These are phyloP conservation scores for Acacia pycnantha DNA, from an alignment of 331 rosid genomes.

Conservation along the genomic window DNA sequence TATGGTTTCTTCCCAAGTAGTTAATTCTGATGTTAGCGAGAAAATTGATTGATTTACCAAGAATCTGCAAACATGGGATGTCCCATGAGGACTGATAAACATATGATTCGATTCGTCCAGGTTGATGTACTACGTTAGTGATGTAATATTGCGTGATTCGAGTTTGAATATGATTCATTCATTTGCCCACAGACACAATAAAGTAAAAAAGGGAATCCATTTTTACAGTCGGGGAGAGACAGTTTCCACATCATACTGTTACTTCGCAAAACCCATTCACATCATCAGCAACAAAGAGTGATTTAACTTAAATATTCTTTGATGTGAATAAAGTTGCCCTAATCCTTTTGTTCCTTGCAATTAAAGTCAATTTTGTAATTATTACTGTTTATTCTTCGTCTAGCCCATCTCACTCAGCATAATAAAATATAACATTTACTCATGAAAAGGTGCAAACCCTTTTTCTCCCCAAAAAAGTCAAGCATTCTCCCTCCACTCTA, in stretches of 20 bases:
- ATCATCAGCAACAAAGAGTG: not conserved
- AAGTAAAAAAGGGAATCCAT: not conserved
- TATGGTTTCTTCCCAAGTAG: too few relatives aligned
- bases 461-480: conserved; percentile 1
- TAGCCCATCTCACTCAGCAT: too few relatives aligned
- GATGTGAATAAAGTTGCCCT: conserved; percentile 19
- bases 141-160: conserved; percentile 14
- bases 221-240: conserved; percentile 1
- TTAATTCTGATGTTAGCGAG: not conserved
- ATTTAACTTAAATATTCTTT: conserved; percentile 11
- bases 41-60: not conserved
- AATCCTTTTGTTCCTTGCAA: conserved; percentile 24
- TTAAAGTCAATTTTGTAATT: conserved; percentile 32
- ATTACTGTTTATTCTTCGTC: conserved; percentile 23
- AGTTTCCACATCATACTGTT: not conserved
- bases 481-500: conserved; percentile 7
- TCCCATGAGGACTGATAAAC: not conserved
- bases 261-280: conserved; percentile 22
- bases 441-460: not conserved
- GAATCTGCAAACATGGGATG: not conserved
- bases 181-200: not conserved
- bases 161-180: conserved; percentile 12
- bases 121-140: not conserved
- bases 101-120: not conserved
- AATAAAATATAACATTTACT: not conserved